phyloP scores from a whole-genome alignment of 352 stramenopile species.

The Thalassiosira delicatula region DNA sequence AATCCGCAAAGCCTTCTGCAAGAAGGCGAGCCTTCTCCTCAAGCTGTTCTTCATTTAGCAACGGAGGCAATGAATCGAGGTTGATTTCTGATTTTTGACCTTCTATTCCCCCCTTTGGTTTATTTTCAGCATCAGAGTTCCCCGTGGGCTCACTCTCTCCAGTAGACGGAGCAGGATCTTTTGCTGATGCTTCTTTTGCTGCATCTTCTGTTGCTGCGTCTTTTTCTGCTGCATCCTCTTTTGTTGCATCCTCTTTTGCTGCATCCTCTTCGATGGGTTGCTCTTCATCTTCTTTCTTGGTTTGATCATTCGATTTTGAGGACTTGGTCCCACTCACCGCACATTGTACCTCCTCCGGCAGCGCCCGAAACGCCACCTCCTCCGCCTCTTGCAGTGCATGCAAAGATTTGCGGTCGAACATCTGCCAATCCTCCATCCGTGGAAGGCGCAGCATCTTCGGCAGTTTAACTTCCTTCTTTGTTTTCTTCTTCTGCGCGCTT shows the following conservation, averaged over 20 bases:
- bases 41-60: slow-evolving; percentile 77
- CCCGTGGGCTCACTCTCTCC: too few relatives aligned
- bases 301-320: slow-evolving; percentile 77
- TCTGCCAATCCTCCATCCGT: slow-evolving; percentile 88
- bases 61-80: too few relatives aligned
- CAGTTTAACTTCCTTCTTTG: slow-evolving; percentile 82
- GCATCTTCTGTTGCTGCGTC: too few relatives aligned
- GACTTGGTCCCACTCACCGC: slow-evolving; percentile 85
- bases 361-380: too few relatives aligned
- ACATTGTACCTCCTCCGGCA: too few relatives aligned
- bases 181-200: too few relatives aligned
- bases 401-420: slow-evolving; percentile 89
- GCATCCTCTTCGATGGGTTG: slow-evolving; percentile 71
- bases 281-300: slow-evolving; percentile 73
- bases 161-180: too few relatives aligned
- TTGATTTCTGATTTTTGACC: too few relatives aligned
- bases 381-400: too few relatives aligned
- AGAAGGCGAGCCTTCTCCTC: slow-evolving; percentile 93
- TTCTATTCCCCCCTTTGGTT: too few relatives aligned
- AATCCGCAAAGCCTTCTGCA: slow-evolving; percentile 93
- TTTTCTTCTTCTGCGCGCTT: slow-evolving; percentile 83
- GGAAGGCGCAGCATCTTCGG: slow-evolving; percentile 84
- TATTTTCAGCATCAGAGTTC: too few relatives aligned
- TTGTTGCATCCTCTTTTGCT: slow-evolving; percentile 62
- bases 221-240: too few relatives aligned